Evolutionary conservation across 164 flowering plant species (phyloP).

Genomic region (Chimonanthus salicifolius): DNA sequence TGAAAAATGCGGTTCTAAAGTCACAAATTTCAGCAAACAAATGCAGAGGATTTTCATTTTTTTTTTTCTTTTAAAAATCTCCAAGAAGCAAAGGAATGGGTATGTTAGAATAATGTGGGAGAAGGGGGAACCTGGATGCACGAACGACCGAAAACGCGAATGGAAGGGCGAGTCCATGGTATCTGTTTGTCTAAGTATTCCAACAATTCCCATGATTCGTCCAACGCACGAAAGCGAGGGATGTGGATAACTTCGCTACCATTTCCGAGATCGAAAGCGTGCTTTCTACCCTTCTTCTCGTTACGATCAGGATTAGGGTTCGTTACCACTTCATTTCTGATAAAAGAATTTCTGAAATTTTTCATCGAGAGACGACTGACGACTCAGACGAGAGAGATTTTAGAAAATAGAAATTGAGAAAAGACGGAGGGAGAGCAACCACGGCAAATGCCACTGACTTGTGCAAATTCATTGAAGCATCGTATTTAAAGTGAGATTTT

Average conservation of each 20-base stretch:
- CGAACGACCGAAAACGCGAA: slow-evolving; percentile 78
- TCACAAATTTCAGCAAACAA: too few species aligned
- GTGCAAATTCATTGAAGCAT: too few species aligned
- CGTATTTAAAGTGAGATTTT: too few species aligned
- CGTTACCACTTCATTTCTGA: neutral
- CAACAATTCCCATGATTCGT: slow-evolving; percentile 61
- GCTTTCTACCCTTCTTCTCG: slow-evolving; percentile 13
- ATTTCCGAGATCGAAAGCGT: slow-evolving; percentile 49
- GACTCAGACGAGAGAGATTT: too few species aligned
- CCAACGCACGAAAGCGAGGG: slow-evolving; percentile 42
- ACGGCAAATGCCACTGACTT: too few species aligned
- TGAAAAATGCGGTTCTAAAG: too few species aligned
- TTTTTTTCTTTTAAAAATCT: too few species aligned
- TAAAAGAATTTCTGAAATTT: neutral
- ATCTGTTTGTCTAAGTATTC: slow-evolving; percentile 62
- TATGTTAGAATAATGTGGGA: neutral
- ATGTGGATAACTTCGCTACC: slow-evolving; percentile 69
- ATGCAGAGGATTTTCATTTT: too few species aligned
- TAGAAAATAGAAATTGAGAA: too few species aligned
- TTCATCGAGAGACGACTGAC: too few species aligned
- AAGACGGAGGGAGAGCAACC: too few species aligned
- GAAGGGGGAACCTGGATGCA: slow-evolving; percentile 47
- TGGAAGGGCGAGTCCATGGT: slow-evolving; percentile 86
- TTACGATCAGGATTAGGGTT: slow-evolving; percentile 8
- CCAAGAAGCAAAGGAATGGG: too few species aligned